Conservation (phyloP, 495 filamentous ascomycete species). For the Collariella sp. region DNA sequence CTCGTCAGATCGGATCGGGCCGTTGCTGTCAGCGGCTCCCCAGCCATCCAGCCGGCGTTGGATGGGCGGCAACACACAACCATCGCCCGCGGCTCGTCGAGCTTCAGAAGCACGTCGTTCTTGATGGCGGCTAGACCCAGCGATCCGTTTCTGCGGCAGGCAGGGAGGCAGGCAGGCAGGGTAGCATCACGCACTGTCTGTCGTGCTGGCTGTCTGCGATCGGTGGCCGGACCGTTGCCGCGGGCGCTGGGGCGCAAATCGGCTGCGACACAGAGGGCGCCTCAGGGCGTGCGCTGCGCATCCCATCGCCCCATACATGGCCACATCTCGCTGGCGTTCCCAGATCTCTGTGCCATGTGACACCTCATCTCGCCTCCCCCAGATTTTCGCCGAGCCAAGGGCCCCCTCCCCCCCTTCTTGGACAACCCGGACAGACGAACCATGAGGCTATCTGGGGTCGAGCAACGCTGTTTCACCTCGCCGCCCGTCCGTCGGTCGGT, state of each 20-base stretch:
- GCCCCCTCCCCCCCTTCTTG: slow-evolving; percentile 13
- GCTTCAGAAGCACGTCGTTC: background rate
- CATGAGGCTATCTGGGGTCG: slow-evolving; percentile 20
- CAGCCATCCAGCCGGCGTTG: slow-evolving; percentile 1
- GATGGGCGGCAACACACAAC: background rate
- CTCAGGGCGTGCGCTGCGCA: slow-evolving; percentile 20
- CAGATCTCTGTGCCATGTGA: slow-evolving; percentile 35
- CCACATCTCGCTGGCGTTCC: slow-evolving; percentile 24
- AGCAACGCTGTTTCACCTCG: slow-evolving; percentile 24
- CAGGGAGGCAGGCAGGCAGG: slow-evolving; percentile 3
- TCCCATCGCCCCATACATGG: slow-evolving; percentile 17
- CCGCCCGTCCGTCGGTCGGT: slow-evolving; percentile 14
- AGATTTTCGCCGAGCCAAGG: slow-evolving; percentile 17
- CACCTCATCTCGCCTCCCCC: slow-evolving; percentile 27
- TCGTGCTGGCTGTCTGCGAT: slow-evolving; percentile 20
- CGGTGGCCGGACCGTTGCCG: slow-evolving; percentile 17
- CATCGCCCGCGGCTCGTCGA: background rate
- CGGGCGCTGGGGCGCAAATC: slow-evolving; percentile 8
- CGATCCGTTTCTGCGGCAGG: slow-evolving; percentile 7
- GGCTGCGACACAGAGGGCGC: slow-evolving; percentile 21
- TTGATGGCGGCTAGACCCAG: background rate
- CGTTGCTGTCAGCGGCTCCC: slow-evolving; percentile 11
- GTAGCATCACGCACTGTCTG: slow-evolving; percentile 15
- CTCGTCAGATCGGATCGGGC: slow-evolving; percentile 20
- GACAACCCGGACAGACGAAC: slow-evolving; percentile 18